phyloP scores from a whole-genome alignment of 73 alveolate species.

The Paramecium pentaurelia region DNA sequence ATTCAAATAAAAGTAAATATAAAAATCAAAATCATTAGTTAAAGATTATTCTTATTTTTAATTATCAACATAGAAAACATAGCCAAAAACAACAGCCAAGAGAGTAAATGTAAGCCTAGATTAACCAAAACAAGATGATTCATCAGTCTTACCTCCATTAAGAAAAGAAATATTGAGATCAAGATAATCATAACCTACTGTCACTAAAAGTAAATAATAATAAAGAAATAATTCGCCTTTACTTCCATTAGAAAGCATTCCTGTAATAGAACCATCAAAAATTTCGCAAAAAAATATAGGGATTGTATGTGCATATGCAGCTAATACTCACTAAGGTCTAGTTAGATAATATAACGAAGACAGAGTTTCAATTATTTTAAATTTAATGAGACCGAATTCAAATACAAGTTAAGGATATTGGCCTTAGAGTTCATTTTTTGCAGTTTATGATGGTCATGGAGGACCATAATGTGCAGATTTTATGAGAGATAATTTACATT shows the following conservation, averaged over 20 bases:
- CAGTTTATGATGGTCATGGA: conserved; percentile 72
- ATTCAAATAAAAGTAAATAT: background rate
- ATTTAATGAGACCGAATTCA: conserved; percentile 66
- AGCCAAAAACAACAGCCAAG: background rate
- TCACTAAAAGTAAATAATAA: background rate
- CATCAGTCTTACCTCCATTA: conserved; percentile 13
- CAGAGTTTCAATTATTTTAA: conserved; percentile 75
- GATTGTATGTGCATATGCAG: conserved; percentile 86
- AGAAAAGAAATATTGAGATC: conserved; percentile 24
- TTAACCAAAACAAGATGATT: background rate
- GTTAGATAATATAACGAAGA: conserved; percentile 82
- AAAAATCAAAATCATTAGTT: background rate
- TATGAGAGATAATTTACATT: conserved; percentile 70
- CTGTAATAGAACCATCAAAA: conserved; percentile 66
- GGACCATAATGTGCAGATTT: conserved; percentile 72
- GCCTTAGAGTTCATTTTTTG: conserved; percentile 74
- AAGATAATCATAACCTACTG: conserved; percentile 25
- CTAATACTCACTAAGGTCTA: conserved; percentile 94
- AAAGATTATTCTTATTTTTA: conserved; percentile 28
- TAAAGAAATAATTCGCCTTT: background rate
- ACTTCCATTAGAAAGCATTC: conserved; percentile 6
- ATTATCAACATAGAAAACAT: background rate
- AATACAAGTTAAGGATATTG: conserved; percentile 56
- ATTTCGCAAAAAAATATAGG: conserved; percentile 83
- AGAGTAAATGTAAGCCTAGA: conserved; percentile 30